These are phyloP conservation scores for Carpinus viminea DNA, from an alignment of 306 rosid species.

Conservation along the genomic window DNA sequence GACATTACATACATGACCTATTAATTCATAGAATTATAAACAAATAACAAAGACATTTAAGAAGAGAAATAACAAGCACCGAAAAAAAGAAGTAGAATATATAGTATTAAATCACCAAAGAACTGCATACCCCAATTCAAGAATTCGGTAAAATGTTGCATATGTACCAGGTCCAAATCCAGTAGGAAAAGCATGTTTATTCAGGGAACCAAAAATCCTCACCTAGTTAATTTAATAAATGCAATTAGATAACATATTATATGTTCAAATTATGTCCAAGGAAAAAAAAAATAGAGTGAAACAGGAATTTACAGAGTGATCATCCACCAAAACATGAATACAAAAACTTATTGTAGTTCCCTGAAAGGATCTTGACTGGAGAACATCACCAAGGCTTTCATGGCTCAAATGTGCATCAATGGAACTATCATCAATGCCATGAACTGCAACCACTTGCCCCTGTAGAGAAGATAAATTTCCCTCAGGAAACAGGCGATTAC, in stretches of 20 bases:
- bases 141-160: conserved; percentile 81
- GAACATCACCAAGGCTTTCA: conserved; percentile 38
- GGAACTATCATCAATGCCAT: conserved; percentile 38
- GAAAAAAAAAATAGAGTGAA: conserved; percentile 12
- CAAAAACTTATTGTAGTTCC: conserved; percentile 53
- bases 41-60: background rate
- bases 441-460: conserved; percentile 64
- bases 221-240: conserved; percentile 46
- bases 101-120: conserved; percentile 1
- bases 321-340: conserved; percentile 66
- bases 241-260: conserved; percentile 26
- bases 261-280: conserved; percentile 13
- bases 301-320: conserved; percentile 48
- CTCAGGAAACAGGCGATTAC: conserved; percentile 60
- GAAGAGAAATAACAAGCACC: background rate
- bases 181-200: conserved; percentile 51
- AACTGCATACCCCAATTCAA: conserved; percentile 59
- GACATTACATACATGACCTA: background rate
- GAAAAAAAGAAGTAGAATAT: background rate
- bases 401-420: conserved; percentile 38
- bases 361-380: conserved; percentile 38
- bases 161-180: conserved; percentile 83
- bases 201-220: conserved; percentile 53
- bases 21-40: background rate
- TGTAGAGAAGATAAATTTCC: conserved; percentile 61